Percentiles rank a stretch among this genome's conserved stretches.
Conservation (phyloP, 176 grass and related monocot species). For the Avena sativa region DNA sequence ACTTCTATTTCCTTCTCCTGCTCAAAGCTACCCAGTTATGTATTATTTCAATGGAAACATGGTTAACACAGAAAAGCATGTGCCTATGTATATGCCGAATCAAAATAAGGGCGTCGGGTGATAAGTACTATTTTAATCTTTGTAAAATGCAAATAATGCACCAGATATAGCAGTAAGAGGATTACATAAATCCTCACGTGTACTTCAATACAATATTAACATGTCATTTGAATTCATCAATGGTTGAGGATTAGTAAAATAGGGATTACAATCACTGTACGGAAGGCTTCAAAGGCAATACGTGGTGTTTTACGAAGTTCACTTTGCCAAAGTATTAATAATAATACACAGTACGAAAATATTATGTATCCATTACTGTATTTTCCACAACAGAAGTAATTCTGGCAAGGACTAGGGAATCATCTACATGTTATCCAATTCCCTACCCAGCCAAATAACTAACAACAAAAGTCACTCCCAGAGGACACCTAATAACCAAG, state of each 20-base stretch:
- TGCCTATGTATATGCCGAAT: conserved; percentile 15
- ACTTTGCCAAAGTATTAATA: conserved; percentile 8
- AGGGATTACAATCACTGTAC: background rate
- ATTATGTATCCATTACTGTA: background rate
- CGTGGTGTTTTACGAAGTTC: conserved; percentile 1
- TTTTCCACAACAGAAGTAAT: conserved; percentile 17
- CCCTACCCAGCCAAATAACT: conserved; percentile 6
- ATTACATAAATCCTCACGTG: background rate
- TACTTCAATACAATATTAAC: conserved; percentile 11
- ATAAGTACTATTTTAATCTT: background rate
- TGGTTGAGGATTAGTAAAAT: conserved; percentile 17
- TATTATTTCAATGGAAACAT: conserved; percentile 24
- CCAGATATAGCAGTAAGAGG: background rate
- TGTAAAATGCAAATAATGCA: background rate
- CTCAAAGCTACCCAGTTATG: conserved; percentile 14
- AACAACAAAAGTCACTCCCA: conserved; percentile 14
- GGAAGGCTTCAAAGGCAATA: conserved; percentile 19
- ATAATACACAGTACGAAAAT: conserved; percentile 7
- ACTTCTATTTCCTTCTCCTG: background rate
- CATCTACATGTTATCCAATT: background rate
- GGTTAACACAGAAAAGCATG: conserved; percentile 8
- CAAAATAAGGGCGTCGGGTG: background rate
- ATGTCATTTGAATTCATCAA: conserved; percentile 1
- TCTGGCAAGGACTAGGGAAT: conserved; percentile 8
- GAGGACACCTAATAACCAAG: conserved; percentile 23